Evolutionary conservation across 2,329 filamentous ascomycete genomes (phyloP).

Genomic region (Shiraia bambusicola): DNA sequence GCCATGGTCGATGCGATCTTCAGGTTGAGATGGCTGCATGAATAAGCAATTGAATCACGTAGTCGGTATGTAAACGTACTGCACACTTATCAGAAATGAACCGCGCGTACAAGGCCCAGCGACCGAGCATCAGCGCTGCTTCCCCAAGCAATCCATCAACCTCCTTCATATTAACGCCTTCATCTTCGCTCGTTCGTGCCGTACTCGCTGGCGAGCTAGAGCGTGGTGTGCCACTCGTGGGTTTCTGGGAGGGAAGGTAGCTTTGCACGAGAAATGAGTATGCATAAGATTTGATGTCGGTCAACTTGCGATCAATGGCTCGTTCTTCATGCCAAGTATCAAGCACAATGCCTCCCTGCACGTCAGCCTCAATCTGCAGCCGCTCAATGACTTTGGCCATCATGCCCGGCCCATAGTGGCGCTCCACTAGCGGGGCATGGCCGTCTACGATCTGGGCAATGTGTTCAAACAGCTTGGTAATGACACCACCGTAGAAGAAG

Average conservation of each 20-base stretch:
- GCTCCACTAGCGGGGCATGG: constrained; percentile 86
- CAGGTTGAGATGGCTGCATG: constrained; percentile 31
- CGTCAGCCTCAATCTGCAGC: constrained; percentile 90
- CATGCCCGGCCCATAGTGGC: constrained; percentile 88
- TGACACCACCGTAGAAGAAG: constrained; percentile 86
- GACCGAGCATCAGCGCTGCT: constrained; percentile 85
- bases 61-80: constrained; percentile 53
- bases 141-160: constrained; percentile 85
- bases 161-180: constrained; percentile 94
- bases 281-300: constrained; percentile 95
- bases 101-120: constrained; percentile 88
- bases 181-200: constrained; percentile 76
- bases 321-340: constrained; percentile 95
- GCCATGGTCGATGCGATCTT: constrained; percentile 58
- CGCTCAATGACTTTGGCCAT: constrained; percentile 94
- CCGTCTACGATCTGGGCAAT: constrained; percentile 95
- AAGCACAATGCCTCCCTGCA: constrained; percentile 92
- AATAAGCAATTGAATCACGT: constrained; percentile 14
- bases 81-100: constrained; percentile 86
- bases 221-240: constrained; percentile 62
- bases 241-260: constrained; percentile 73
- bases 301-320: constrained; percentile 79
- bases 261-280: constrained; percentile 97
- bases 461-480: constrained; percentile 94
- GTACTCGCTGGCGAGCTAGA: constrained; percentile 71